Evolutionary conservation across 169 alveolate species (phyloP), one percentile per base, ranked within the genome.

Genomic region (Cryptosporidium canis): DNA sequence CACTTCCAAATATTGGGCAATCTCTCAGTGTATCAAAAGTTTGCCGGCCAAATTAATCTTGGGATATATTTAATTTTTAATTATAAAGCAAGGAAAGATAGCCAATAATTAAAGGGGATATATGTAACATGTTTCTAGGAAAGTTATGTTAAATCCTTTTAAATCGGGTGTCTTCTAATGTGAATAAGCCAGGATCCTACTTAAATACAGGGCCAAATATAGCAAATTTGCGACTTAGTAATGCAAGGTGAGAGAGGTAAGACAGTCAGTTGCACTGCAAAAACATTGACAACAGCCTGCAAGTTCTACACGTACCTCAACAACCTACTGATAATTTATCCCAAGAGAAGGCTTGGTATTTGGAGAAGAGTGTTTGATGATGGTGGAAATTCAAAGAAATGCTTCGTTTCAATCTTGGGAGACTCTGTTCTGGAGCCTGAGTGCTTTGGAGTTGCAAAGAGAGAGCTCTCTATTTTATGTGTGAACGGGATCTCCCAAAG

Each of bases 401-500:
- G 77, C 44, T 77, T 77, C 61, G 39, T 61, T 33, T 58, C 77
- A 12, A 43, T 77, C n/a, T 24, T 64, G 33, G 87, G 87, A 3
- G 87, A 77, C 45, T 21, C 72, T 14, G 37, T 77, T 27, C 27
- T 77, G 21, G 87, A 77, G n/a, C 87, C 87, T 14, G 72, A 77
- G 18, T 77, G 87, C 21, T 77, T 77, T 77, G 66, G 64, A 55
- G 72, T 77, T 3, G 56, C 87, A 39, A 77, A 77, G 43, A 35
- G 63, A 11, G 87, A 77, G 31, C 51, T 77, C 35, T 29, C 72
- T 1, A 41, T 77, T 35, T 61, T 77, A 29, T 29, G 39, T 2
- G 72, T 58, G 41, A 39, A 21, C 21, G 63, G 63, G 21, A 48
- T 77, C 7, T 58, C 70, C 6, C 72, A n/a, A 35, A 77, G 72